phyloP scores from a whole-genome alignment of 208 protist genomes.

The Trypanosoma theileri region DNA sequence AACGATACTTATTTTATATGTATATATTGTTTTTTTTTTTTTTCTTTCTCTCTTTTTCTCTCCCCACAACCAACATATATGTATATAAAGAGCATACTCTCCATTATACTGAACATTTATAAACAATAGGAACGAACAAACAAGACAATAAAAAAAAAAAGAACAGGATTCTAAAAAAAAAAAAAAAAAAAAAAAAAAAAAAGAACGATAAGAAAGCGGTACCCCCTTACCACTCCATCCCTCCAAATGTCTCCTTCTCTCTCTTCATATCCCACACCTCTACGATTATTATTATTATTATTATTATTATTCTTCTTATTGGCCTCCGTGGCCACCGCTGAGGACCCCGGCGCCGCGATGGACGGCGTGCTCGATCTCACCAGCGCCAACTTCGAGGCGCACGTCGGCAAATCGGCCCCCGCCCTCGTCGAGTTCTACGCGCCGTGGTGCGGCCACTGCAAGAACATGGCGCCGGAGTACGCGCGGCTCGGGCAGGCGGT shows the following conservation, averaged over 20 bases:
- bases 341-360: constrained; percentile 34
- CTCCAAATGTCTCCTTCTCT: no score
- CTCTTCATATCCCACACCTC: no score
- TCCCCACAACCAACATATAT: neutral
- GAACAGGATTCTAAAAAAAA: no score
- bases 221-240: no score
- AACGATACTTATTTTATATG: constrained; percentile 1
- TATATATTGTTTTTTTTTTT: constrained; percentile 2
- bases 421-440: constrained; percentile 92
- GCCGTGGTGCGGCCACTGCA: constrained; percentile 88
- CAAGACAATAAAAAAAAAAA: no score
- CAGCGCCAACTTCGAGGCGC: constrained; percentile 48
- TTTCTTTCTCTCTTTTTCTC: constrained; percentile 7
- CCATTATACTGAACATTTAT: no score
- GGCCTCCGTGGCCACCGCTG: neutral
- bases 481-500: constrained; percentile 19
- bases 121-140: no score
- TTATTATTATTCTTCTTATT: no score
- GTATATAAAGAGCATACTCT: no score
- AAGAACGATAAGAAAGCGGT: no score
- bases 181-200: no score
- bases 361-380: constrained; percentile 47
- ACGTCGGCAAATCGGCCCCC: constrained; percentile 51
- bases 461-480: constrained; percentile 48
- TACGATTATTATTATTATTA: no score